phyloP scores from a whole-genome alignment of 208 protist species.

The Plasmodiophora brassicae region DNA sequence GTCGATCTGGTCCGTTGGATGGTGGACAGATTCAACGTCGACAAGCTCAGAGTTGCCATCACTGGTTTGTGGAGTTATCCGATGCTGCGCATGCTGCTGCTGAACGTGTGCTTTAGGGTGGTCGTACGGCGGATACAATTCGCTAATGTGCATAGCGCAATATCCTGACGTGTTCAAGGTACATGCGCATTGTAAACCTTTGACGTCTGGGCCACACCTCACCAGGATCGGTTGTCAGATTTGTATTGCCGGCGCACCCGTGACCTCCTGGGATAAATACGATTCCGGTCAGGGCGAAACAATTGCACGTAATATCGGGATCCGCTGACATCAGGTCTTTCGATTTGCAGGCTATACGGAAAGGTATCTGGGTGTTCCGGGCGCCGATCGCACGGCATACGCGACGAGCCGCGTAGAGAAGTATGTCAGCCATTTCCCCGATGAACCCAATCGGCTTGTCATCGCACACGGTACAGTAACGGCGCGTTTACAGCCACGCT shows the following conservation, averaged over 20 bases:
- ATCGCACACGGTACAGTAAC: background rate
- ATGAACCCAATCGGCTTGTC: background rate
- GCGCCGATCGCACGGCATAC: background rate
- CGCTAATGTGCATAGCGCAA: background rate
- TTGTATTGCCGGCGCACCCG: background rate
- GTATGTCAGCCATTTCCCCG: background rate
- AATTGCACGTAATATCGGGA: too few relatives aligned
- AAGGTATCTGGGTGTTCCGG: background rate
- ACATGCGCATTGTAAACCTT: too few relatives aligned
- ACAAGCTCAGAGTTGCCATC: background rate
- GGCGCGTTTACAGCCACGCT: too few relatives aligned
- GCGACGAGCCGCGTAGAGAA: background rate
- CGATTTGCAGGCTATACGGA: background rate
- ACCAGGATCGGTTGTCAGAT: too few relatives aligned
- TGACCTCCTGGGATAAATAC: background rate
- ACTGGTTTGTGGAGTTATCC: too few relatives aligned
- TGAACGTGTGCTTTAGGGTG: too few relatives aligned
- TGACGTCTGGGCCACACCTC: too few relatives aligned
- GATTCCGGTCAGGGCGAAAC: too few relatives aligned
- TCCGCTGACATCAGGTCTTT: too few relatives aligned
- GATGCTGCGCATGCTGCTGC: too few relatives aligned
- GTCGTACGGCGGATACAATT: background rate
- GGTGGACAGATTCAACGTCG: background rate
- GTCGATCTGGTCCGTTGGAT: background rate
- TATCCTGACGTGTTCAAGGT: background rate